These are phyloP conservation scores for Lentithecium fluviatile DNA, from an alignment of 495 filamentous ascomycete species.

Conservation along the genomic window DNA sequence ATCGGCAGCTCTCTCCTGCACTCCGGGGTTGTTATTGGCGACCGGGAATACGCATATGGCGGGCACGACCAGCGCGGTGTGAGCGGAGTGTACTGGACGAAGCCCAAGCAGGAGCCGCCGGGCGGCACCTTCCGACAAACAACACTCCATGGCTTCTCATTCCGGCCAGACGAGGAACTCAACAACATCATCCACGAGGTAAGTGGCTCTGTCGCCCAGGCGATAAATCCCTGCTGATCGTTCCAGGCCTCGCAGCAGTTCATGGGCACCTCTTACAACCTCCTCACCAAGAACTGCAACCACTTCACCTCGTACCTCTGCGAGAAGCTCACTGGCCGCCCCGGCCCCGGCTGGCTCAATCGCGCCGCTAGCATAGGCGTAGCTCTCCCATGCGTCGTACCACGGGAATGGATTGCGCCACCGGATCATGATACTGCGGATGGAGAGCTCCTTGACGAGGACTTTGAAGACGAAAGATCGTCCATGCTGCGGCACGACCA, in stretches of 20 bases:
- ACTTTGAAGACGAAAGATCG: slow-evolving; percentile 52
- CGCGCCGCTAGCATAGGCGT: slow-evolving; percentile 75
- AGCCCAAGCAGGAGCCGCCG: slow-evolving; percentile 63
- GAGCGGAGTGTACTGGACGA: slow-evolving; percentile 78
- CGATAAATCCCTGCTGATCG: background rate
- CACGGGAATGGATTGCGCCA: slow-evolving; percentile 72
- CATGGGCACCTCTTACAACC: slow-evolving; percentile 68
- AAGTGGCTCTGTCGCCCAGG: background rate
- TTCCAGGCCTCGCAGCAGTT: slow-evolving; percentile 60
- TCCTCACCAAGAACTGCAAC: slow-evolving; percentile 78
- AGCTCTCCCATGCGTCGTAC: slow-evolving; percentile 74
- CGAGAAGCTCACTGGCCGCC: slow-evolving; percentile 59
- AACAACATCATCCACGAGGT: slow-evolving; percentile 60
- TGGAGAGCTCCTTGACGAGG: slow-evolving; percentile 60
- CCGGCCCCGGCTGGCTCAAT: slow-evolving; percentile 71
- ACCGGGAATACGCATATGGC: slow-evolving; percentile 78
- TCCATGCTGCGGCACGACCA: slow-evolving; percentile 52
- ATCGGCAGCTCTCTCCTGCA: slow-evolving; percentile 71
- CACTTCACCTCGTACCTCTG: slow-evolving; percentile 75
- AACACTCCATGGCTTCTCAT: slow-evolving; percentile 71
- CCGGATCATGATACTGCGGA: slow-evolving; percentile 71
- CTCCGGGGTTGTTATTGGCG: slow-evolving; percentile 73
- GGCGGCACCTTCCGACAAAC: slow-evolving; percentile 69
- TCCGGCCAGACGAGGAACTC: slow-evolving; percentile 62
- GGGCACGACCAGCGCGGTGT: slow-evolving; percentile 65